These are phyloP conservation scores for Eucalyptus brandiana DNA, from an alignment of 345 rosid species.

Conservation along the genomic window DNA sequence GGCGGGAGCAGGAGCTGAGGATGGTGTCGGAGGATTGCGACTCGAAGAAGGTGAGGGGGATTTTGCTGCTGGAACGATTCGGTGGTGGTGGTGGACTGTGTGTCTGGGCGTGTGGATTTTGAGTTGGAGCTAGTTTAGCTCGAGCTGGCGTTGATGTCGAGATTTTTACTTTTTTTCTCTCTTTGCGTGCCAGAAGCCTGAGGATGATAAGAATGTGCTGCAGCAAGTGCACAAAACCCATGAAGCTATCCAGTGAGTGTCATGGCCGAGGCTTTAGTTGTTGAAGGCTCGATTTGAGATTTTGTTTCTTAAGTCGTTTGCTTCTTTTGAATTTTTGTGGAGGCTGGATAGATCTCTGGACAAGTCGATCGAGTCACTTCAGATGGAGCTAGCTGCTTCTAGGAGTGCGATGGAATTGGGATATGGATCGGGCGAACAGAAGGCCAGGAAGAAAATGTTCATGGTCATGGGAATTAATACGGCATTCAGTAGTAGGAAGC, in stretches of 20 bases:
- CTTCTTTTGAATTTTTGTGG: conserved; percentile 3
- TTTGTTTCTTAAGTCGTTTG: neutral
- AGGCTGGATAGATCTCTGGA: conserved; percentile 55
- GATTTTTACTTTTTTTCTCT: neutral
- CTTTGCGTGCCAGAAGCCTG: conserved; percentile 11
- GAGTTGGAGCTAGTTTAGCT: neutral
- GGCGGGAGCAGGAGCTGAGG: conserved; percentile 53
- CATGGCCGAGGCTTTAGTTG: neutral
- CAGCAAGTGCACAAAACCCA: conserved; percentile 62
- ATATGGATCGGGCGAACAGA: conserved; percentile 1
- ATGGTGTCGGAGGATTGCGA: conserved; percentile 41
- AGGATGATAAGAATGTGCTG: conserved; percentile 39
- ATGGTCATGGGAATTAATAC: conserved; percentile 95
- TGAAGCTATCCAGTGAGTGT: conserved; percentile 75
- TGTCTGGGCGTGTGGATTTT: neutral
- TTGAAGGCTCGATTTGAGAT: neutral
- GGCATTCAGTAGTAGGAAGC: conserved; percentile 92
- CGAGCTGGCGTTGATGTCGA: neutral
- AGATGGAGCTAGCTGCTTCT: conserved; percentile 63
- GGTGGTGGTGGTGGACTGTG: neutral
- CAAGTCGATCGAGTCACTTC: conserved; percentile 59
- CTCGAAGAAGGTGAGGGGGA: conserved; percentile 31
- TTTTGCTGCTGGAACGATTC: neutral
- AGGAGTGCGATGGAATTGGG: conserved; percentile 33
- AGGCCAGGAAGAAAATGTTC: conserved; percentile 49